Evolutionary conservation across 768 basidiomycete species (phyloP).

Genomic region (Gelatoporia subvermispora): DNA sequence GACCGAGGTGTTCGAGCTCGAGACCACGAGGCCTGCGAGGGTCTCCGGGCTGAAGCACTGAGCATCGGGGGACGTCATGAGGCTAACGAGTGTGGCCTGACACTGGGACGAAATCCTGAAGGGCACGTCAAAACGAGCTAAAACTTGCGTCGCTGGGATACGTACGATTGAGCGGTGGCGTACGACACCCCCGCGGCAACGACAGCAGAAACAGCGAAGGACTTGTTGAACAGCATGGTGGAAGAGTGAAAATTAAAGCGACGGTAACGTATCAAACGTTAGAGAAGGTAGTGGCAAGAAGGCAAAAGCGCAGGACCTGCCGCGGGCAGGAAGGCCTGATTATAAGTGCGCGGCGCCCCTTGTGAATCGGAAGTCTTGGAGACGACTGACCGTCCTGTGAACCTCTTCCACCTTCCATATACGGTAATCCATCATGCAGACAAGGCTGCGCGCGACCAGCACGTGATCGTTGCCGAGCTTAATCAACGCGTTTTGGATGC

Average conservation of each 20-base stretch:
- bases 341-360: no score
- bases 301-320: no score
- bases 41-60: constrained; percentile 46
- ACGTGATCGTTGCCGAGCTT: no score
- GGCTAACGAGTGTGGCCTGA: constrained; percentile 35
- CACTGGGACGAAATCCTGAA: constrained; percentile 45
- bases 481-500: no score
- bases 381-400: no score
- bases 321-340: no score
- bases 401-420: no score
- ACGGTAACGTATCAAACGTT: no score
- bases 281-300: no score
- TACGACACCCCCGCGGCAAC: constrained; percentile 13
- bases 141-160: background rate
- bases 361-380: no score
- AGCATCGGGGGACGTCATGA: constrained; percentile 41
- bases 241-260: background rate
- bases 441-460: no score
- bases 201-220: constrained; percentile 7
- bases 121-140: background rate
- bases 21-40: constrained; percentile 36
- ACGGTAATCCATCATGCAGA: no score
- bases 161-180: constrained; percentile 18
- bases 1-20: constrained; percentile 33
- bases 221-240: constrained; percentile 9